A percentile compares a stretch with the other conserved stretches of the same genome.
phyloP scores from a whole-genome alignment of 1,139 yeast genomes.

The Candida freyschussii region DNA sequence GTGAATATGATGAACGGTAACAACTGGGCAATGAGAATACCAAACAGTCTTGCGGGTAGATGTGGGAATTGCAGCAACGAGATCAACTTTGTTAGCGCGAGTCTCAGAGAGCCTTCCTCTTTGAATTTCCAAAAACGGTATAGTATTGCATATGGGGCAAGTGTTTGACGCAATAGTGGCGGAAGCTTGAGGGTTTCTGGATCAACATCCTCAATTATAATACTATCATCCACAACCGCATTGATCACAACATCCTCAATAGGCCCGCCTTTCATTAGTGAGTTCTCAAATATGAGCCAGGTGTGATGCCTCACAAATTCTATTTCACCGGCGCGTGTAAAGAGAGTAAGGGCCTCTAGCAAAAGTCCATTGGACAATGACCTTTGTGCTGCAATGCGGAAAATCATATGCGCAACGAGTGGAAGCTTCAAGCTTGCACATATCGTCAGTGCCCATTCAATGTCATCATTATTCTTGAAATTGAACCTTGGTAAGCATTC shows the following conservation, averaged over 20 bases:
- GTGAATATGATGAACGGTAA: conserved; percentile 37
- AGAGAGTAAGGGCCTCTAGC: conserved; percentile 63
- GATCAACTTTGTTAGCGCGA: conserved; percentile 37
- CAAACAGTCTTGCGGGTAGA: conserved; percentile 53
- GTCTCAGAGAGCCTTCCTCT: conserved; percentile 25
- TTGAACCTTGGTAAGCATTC: conserved; percentile 59
- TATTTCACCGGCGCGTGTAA: conserved; percentile 60
- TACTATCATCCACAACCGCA: conserved; percentile 43
- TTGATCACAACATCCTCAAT: conserved; percentile 52
- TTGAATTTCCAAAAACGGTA: conserved; percentile 41
- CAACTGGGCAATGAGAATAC: conserved; percentile 43
- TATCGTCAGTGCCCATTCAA: conserved; percentile 72
- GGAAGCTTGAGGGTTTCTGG: conserved; percentile 32
- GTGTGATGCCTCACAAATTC: conserved; percentile 36
- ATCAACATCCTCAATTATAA: conserved; percentile 25
- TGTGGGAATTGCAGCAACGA: conserved; percentile 59
- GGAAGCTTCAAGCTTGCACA: conserved; percentile 45
- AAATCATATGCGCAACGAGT: conserved; percentile 50
- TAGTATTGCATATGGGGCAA: conserved; percentile 71
- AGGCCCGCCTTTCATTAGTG: conserved; percentile 49
- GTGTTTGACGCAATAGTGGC: conserved; percentile 58
- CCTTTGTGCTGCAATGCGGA: conserved; percentile 33
- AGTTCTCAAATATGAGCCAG: conserved; percentile 56
- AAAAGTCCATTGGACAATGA: conserved; percentile 32
- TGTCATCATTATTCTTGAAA: conserved; percentile 63